phyloP scores from a whole-genome alignment of 257 asterid species.

The Haberlea rhodopensis region DNA sequence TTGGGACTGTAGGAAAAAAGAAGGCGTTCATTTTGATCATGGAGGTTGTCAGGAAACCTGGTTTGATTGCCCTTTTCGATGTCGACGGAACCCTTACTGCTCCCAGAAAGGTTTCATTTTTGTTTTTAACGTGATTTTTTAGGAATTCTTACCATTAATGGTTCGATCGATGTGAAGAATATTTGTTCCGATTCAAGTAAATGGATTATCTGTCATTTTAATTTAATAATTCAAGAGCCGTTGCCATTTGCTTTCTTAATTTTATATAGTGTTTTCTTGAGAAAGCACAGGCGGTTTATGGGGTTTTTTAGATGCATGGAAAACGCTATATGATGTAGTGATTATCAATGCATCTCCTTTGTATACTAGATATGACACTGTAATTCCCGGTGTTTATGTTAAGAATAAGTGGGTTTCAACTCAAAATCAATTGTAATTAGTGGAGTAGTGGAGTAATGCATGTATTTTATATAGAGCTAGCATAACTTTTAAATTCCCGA shows the following conservation, averaged over 20 bases:
- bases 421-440: too few relatives aligned
- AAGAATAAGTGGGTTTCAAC: too few relatives aligned
- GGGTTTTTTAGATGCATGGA: too few relatives aligned
- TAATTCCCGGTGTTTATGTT: too few relatives aligned
- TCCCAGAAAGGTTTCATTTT: constrained; percentile 63
- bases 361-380: too few relatives aligned
- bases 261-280: background rate
- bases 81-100: constrained; percentile 98
- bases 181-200: background rate
- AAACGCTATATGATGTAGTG: too few relatives aligned
- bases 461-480: too few relatives aligned
- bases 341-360: too few relatives aligned
- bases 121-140: background rate
- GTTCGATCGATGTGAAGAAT: background rate
- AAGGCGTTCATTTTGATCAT: constrained; percentile 28
- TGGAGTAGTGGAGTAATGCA: too few relatives aligned
- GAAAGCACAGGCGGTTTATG: too few relatives aligned
- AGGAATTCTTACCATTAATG: background rate
- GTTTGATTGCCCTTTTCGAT: constrained; percentile 84
- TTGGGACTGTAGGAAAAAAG: constrained; percentile 25
- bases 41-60: constrained; percentile 58
- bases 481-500: too few relatives aligned
- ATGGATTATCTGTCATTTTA: background rate
- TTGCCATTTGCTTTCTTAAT: background rate
- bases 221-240: background rate